A percentile compares a stretch with the other conserved stretches of the same genome.
phyloP scores from a whole-genome alignment of 495 filamentous ascomycete species.

The Aspergillus bertholletiae region DNA sequence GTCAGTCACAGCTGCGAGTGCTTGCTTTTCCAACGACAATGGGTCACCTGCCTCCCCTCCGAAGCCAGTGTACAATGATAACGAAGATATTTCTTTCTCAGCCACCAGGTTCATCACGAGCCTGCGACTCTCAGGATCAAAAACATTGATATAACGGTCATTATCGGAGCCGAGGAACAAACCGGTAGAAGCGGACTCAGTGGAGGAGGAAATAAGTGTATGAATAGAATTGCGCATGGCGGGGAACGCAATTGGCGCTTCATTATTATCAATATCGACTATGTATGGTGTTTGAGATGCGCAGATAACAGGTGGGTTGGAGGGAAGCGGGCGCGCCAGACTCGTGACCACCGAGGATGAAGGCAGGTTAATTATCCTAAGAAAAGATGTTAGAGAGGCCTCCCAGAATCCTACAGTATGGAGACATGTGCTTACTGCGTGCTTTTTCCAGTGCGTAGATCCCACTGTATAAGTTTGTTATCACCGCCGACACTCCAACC shows the following conservation, averaged over 20 bases:
- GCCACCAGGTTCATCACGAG: conserved; percentile 50
- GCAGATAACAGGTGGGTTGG: conserved; percentile 46
- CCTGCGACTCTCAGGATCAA: conserved; percentile 40
- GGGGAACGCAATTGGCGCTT: conserved; percentile 40
- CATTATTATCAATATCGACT: conserved; percentile 44
- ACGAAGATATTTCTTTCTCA: conserved; percentile 45
- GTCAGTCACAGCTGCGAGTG: conserved; percentile 49
- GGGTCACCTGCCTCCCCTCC: conserved; percentile 4
- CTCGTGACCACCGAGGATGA: conserved; percentile 36
- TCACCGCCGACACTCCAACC: conserved; percentile 60
- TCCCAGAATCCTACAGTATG: neutral
- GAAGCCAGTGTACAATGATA: conserved; percentile 27
- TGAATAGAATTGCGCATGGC: conserved; percentile 54
- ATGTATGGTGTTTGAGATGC: conserved; percentile 55
- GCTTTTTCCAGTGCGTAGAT: conserved; percentile 45
- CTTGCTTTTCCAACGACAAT: conserved; percentile 31
- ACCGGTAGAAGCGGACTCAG: conserved; percentile 27
- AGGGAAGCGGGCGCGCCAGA: conserved; percentile 39
- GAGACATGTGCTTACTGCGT: conserved; percentile 35
- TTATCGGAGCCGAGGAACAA: conserved; percentile 47
- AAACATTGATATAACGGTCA: conserved; percentile 55
- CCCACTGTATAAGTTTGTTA: conserved; percentile 59
- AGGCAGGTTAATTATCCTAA: conserved; percentile 47
- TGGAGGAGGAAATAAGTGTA: conserved; percentile 42
- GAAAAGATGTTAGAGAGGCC: neutral